Conservation (phyloP, 2,329 filamentous ascomycete species). For the Plectosphaerella plurivora region DNA sequence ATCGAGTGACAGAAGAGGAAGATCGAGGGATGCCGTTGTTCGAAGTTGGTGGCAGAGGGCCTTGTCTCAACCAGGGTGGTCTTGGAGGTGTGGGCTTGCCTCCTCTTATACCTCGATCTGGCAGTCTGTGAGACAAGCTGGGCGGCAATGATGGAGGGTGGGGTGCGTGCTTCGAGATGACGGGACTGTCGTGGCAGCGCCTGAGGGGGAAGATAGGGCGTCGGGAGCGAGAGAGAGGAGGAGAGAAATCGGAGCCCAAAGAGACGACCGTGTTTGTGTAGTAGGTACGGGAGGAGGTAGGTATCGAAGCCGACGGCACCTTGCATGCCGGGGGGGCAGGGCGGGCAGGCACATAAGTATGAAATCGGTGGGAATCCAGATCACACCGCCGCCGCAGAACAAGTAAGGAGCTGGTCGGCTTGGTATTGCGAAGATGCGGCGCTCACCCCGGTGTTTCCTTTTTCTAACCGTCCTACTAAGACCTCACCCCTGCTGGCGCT, state of each 20-base stretch:
- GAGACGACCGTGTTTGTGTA: background rate
- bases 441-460: background rate
- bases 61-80: background rate
- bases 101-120: slow-evolving; percentile 11
- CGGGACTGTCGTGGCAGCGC: slow-evolving; percentile 7
- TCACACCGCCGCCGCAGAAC: background rate
- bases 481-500: background rate
- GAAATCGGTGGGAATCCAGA: background rate
- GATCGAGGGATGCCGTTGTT: background rate
- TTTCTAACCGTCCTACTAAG: background rate
- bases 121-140: slow-evolving; percentile 6
- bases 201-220: slow-evolving; percentile 4
- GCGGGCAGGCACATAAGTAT: background rate
- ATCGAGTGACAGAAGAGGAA: background rate
- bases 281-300: background rate
- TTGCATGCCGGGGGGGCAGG: too few species aligned
- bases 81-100: background rate
- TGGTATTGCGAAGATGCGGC: background rate
- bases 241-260: background rate
- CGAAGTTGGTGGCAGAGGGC: background rate
- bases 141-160: slow-evolving; percentile 10
- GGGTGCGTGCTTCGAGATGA: slow-evolving; percentile 2
- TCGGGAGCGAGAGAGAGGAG: background rate
- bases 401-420: background rate
- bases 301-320: too few species aligned